Evolutionary conservation across 176 grass and related monocot genomes (phyloP).

Genomic region (Poa pratensis): DNA sequence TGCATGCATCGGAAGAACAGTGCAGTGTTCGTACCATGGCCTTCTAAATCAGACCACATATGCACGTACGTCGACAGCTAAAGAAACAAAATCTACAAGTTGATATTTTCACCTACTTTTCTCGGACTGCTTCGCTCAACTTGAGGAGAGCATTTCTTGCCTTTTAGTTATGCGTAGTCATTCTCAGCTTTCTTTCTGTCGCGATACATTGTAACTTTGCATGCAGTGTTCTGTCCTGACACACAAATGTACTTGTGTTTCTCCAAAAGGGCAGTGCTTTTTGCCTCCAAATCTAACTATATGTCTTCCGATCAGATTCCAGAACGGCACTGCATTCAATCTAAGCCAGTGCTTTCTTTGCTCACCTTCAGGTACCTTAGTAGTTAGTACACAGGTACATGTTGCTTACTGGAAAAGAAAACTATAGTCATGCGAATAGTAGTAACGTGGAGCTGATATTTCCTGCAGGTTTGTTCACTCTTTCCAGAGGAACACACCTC

Average conservation of each 20-base stretch:
- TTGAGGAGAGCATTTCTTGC: slow-evolving; percentile 45
- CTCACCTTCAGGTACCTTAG: slow-evolving; percentile 12
- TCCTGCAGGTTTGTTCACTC: slow-evolving; percentile 11
- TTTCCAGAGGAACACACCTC: slow-evolving; percentile 16
- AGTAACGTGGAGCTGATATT: not conserved
- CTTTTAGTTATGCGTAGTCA: slow-evolving; percentile 37
- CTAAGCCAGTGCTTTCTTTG: not conserved
- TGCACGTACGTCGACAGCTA: too few species aligned
- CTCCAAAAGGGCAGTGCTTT: slow-evolving; percentile 13
- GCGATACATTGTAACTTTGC: too few species aligned
- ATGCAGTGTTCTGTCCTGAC: slow-evolving; percentile 39
- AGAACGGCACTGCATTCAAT: slow-evolving; percentile 14
- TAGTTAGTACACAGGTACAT: not conserved
- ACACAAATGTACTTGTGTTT: slow-evolving; percentile 39
- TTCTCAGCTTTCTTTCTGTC: slow-evolving; percentile 15
- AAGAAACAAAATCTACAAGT: too few species aligned
- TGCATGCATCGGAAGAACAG: too few species aligned
- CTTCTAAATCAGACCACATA: too few species aligned
- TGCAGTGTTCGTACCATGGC: too few species aligned
- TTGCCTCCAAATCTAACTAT: slow-evolving; percentile 36
- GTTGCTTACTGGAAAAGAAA: slow-evolving; percentile 36
- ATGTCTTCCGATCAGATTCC: slow-evolving; percentile 44
- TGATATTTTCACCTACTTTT: too few species aligned
- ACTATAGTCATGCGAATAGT: not conserved
- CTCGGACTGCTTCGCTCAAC: slow-evolving; percentile 17